Evolutionary conservation across 2,329 filamentous ascomycete genomes (phyloP), one percentile per base, ranked within the genome.

Genomic region (Claviceps fusiformis): DNA sequence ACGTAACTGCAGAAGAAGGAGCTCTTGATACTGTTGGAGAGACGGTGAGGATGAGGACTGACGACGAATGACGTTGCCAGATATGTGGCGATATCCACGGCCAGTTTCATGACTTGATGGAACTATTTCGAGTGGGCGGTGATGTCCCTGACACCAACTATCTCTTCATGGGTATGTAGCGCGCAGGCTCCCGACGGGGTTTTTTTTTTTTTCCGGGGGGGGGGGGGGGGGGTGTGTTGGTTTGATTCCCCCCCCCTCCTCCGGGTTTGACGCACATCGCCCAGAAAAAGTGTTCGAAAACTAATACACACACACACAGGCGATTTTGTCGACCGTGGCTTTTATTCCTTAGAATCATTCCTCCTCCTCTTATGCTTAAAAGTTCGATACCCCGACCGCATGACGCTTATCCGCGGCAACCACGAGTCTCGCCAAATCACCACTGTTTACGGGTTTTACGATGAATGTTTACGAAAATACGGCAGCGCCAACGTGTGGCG

Each of bases 61-160:
- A 43, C n/a, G 17, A 52, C 29, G 24, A 10, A 54, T n/a, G 35
- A n/a, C 15, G 6, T 17, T 43, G 10, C 17, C 56, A 87, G 83
- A 95, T 95, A 79, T 96, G 92, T 67, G 92, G 92, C 64, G 92
- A 96, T 67, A 96, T 97, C 56, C 92, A 97, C 67, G 91, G 91
- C 62, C 91, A 96, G 69, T 96, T 96, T 67, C 91, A 96, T 66
- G 91, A 96, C 67, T 73, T 96, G 64, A 96, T 96, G 92, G 92
- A 96, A 71, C 81, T 96, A 6, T 96, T 96, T 68, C 82, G 90
- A 54, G 91, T 96, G 4, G 91, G 91, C 58, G 91, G 91, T 59
- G 89, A 95, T 68, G 89, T 95, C 4, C 91, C 91, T 45, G 92
- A 96, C 66, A 96, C 91, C 37, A 95, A 95, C 67, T 96, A 96